Base-by-base conservation (phyloP, 176 grass and related monocot genomes). In the Phragmites australis region DNA sequence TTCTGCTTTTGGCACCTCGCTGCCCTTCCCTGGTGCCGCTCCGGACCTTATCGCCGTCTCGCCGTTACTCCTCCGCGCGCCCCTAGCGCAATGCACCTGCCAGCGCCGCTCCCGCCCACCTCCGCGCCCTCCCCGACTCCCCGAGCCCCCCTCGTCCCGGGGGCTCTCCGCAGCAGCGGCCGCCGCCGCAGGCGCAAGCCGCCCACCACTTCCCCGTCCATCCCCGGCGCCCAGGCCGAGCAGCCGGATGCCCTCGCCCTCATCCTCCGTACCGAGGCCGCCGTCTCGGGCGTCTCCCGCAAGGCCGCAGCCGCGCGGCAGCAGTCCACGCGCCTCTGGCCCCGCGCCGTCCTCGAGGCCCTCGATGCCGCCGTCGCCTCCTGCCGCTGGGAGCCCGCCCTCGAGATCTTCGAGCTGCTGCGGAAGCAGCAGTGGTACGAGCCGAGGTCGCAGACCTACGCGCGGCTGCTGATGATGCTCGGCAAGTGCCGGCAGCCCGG, bases 341-440 rank as follows among this genome's bases (percentile, higher is more conserved):
- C 92, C 19, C 88, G 86, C 57, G 83, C 96, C 52, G 90, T 98
- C 65, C 84, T 98, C 44, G 83, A 98, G 83, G 92, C 88, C 44
- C 90, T 98, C 50, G 92, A 91, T 46, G 81, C 88, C 59, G 81
- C 95, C 54, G 62, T 94, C 39, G 76, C 78, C 25, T 73, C 72
- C 78, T 19, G 72, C 74, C 71, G 55, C 60, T 93, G 92, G 96
- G 92, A 93, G 47, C 82, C 90, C 19, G 88, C 96, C 37, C 88
- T 98, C 37, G 81, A 94, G 95, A 93, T 97, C 72, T 97, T 97
- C 70, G 85, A 89, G 45, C 72, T 93, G 78, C 78, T 98, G 55
- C 85, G 92, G 46, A 94, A 90, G 70, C 95, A 98, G 76, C 68
- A 76, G 9, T 98, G 92, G 95, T 98, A 94, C 74, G 58, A 93